Evolutionary conservation across 805 yeast genomes (phyloP), one percentile per base, ranked within the genome.

Genomic region (Candida nonsorbophila): DNA sequence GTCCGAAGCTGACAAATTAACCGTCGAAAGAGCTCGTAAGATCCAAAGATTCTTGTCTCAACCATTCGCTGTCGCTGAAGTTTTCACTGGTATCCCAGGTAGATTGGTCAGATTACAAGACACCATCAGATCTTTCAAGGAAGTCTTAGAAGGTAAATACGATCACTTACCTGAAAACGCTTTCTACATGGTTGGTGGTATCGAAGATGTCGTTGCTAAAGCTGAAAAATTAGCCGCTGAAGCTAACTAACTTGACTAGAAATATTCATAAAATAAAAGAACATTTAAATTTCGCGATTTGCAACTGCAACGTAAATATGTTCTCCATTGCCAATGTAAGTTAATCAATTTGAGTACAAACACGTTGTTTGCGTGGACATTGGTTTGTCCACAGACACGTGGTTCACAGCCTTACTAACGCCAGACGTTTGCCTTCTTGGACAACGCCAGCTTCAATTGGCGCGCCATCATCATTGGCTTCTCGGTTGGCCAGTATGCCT

Each of bases 171-270:
- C 98, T 65, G 98, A 92, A 77, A 84, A 82, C 66, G 98, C 98
- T 57, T 92, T 92, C 94, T 92, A 92, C 74, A 92, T 92, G 98
- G 98, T 92, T 71, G 98, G 98, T 76, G 95, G 95, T 76, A 88
- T 92, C 59, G 97, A 88, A 67, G 98, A 92, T 71, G 98, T 80
- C 55, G 69, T 87, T 66, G 94, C 97, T 63, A 92, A 92, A 81
- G 97, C 97, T 62, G 97, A 92, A 74, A 88, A 90, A 77, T 71
- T 92, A 67, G 97, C 97, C 69, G 78, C 94, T 66, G 95, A 86
- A 67, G 73, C 86, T 55, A 39, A 39, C 18, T 34, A 34, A 29
- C 26, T 24, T 18, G 10, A 10, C 7, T 18, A 7, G 10, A 8
- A 18, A 10, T 18, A 18, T 8, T n/a, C n/a, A n/a, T n/a, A n/a